phyloP scores from a whole-genome alignment of 2,329 filamentous ascomycete genomes.

The Zymoseptoria pseudotritici region DNA sequence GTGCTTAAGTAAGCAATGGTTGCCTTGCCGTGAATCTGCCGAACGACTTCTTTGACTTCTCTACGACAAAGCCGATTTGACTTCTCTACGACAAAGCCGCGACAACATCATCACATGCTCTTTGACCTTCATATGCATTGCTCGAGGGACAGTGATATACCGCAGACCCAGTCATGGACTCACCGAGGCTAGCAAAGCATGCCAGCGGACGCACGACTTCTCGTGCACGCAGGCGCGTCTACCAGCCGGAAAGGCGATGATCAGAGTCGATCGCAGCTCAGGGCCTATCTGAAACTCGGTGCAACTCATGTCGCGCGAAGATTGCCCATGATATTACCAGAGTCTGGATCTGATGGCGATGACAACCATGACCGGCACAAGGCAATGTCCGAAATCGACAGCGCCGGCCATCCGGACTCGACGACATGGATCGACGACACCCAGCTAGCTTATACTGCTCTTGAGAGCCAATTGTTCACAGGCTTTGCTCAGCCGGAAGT shows the following conservation, averaged over 20 bases:
- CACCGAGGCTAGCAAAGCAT: background rate
- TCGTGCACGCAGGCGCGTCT: slow-evolving; percentile 41
- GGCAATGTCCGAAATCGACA: background rate
- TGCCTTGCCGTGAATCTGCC: background rate
- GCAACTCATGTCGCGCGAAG: background rate
- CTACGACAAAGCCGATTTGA: background rate
- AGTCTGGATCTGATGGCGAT: background rate
- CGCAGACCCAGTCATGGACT: background rate
- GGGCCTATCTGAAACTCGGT: slow-evolving; percentile 29
- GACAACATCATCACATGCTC: background rate
- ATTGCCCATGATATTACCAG: background rate
- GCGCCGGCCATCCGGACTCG: slow-evolving; percentile 3
- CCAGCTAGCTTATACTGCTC: slow-evolving; percentile 33
- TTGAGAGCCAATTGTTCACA: slow-evolving; percentile 37
- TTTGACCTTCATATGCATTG: background rate
- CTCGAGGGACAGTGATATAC: background rate
- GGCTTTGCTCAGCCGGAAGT: slow-evolving; percentile 13
- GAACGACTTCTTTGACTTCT: background rate
- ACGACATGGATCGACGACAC: slow-evolving; percentile 34
- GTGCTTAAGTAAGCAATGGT: background rate
- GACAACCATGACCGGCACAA: background rate
- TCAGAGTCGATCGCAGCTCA: slow-evolving; percentile 33
- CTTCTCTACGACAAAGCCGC: background rate
- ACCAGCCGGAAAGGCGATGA: slow-evolving; percentile 37
- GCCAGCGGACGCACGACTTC: slow-evolving; percentile 19